Percentiles rank a stretch among this genome's conserved stretches.
These are phyloP conservation scores for Bolboschoenoplectus hybrid DNA, from an alignment of 202 grass and related monocot genomes.

Conservation along the genomic window DNA sequence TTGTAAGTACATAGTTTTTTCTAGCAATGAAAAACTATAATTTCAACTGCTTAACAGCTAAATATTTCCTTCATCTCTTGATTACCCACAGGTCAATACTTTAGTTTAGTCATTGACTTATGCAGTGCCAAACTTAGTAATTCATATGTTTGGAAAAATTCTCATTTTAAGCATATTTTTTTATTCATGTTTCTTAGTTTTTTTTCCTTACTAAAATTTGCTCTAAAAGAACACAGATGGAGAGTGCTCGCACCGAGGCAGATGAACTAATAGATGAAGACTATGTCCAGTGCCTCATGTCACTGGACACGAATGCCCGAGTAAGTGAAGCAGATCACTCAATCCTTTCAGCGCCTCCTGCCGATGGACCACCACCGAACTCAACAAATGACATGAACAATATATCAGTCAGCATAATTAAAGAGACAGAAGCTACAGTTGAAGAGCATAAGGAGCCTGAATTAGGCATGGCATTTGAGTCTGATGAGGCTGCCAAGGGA, in stretches of 20 bases:
- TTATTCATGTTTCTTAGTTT: neutral
- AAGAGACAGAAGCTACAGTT: slow-evolving; percentile 41
- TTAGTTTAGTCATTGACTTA: neutral
- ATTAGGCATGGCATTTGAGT: slow-evolving; percentile 72
- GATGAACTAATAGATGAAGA: slow-evolving; percentile 73
- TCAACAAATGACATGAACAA: slow-evolving; percentile 31
- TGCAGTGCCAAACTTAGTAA: neutral
- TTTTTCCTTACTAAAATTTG: slow-evolving; percentile 1
- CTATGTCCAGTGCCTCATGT: slow-evolving; percentile 90
- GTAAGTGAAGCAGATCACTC: slow-evolving; percentile 44
- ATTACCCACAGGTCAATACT: neutral
- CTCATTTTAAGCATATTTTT: neutral
- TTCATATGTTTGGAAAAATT: neutral
- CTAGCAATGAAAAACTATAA: neutral
- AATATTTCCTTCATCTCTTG: neutral
- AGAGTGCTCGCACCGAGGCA: slow-evolving; percentile 46
- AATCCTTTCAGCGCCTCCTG: slow-evolving; percentile 43
- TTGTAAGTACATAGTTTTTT: neutral
- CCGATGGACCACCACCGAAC: slow-evolving; percentile 23
- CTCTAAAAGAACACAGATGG: slow-evolving; percentile 47
- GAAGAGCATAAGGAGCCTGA: slow-evolving; percentile 58
- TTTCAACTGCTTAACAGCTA: slow-evolving; percentile 10
- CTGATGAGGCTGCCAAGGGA: slow-evolving; percentile 50
- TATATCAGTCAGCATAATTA: slow-evolving; percentile 28
- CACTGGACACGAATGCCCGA: slow-evolving; percentile 70